Evolutionary conservation across 352 stramenopile species (phyloP).

Genomic region (Phytophthora vignae): DNA sequence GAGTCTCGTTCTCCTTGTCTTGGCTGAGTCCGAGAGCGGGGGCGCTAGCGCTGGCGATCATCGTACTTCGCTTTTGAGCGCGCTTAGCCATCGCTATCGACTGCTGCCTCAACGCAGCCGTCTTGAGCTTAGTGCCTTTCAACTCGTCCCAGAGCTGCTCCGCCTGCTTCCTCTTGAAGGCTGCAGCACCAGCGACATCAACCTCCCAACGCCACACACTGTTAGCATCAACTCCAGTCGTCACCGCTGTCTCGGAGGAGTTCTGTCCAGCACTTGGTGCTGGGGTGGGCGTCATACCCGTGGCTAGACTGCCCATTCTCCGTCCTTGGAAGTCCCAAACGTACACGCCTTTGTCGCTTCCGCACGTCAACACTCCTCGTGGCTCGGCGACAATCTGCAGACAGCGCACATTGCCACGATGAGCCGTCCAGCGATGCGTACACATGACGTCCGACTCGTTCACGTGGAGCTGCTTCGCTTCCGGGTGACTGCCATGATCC

Average conservation of each 20-base stretch:
- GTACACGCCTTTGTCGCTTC: conserved; percentile 65
- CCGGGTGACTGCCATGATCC: conserved; percentile 7
- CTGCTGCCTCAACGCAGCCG: conserved; percentile 28
- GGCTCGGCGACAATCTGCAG: conserved; percentile 70
- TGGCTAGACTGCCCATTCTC: conserved; percentile 46
- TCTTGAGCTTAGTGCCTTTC: conserved; percentile 58
- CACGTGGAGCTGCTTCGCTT: conserved; percentile 28
- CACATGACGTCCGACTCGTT: conserved; percentile 46
- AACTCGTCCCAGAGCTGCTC: conserved; percentile 67
- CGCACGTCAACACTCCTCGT: conserved; percentile 65
- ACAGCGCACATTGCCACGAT: conserved; percentile 57
- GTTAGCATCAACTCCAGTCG: background rate
- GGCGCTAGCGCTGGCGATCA: conserved; percentile 36
- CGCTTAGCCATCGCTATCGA: conserved; percentile 31
- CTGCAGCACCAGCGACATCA: conserved; percentile 44
- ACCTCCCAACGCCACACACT: conserved; percentile 59
- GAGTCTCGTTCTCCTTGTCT: conserved; percentile 1
- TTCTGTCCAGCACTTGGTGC: conserved; percentile 4
- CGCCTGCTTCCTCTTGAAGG: conserved; percentile 58
- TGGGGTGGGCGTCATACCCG: conserved; percentile 8
- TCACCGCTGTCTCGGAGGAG: background rate
- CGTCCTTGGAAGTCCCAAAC: conserved; percentile 66
- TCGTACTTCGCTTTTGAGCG: conserved; percentile 25
- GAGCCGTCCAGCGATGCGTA: conserved; percentile 61
- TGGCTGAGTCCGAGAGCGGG: conserved; percentile 35